Percentiles rank a stretch among this genome's conserved stretches.
These are phyloP conservation scores for Plasmodium fragile DNA, from an alignment of 169 alveolate genomes.

Conservation along the genomic window DNA sequence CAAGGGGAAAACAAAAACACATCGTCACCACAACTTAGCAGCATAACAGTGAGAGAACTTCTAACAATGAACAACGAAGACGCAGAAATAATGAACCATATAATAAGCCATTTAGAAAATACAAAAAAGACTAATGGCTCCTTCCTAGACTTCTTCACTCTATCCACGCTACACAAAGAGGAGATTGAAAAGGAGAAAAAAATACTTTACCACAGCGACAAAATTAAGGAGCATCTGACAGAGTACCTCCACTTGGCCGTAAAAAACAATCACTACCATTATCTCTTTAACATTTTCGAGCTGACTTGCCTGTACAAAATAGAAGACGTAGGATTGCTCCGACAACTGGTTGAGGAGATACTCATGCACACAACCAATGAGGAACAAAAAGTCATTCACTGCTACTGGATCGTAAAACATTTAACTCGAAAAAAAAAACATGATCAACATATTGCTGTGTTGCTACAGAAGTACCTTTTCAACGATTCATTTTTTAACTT, in stretches of 20 bases:
- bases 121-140: background rate
- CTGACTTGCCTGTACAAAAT: constrained; percentile 20
- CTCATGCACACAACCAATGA: constrained; percentile 7
- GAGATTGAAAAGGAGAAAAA: background rate
- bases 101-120: background rate
- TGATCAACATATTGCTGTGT: background rate
- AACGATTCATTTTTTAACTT: constrained; percentile 10
- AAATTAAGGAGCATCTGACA: background rate
- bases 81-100: background rate
- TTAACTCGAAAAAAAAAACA: constrained; percentile 14
- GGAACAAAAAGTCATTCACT: constrained; percentile 21
- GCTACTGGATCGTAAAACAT: constrained; percentile 44
- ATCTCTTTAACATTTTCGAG: constrained; percentile 19
- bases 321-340: background rate
- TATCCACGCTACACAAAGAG: background rate
- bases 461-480: constrained; percentile 18
- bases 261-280: background rate
- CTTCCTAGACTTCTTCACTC: background rate
- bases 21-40: background rate
- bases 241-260: background rate
- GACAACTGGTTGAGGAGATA: constrained; percentile 10
- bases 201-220: background rate
- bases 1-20: background rate
- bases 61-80: background rate
- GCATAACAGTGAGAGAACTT: background rate